These are phyloP conservation scores for Chaetomiaceae sp. DNA, from an alignment of 2,329 filamentous ascomycete genomes.

Conservation along the genomic window DNA sequence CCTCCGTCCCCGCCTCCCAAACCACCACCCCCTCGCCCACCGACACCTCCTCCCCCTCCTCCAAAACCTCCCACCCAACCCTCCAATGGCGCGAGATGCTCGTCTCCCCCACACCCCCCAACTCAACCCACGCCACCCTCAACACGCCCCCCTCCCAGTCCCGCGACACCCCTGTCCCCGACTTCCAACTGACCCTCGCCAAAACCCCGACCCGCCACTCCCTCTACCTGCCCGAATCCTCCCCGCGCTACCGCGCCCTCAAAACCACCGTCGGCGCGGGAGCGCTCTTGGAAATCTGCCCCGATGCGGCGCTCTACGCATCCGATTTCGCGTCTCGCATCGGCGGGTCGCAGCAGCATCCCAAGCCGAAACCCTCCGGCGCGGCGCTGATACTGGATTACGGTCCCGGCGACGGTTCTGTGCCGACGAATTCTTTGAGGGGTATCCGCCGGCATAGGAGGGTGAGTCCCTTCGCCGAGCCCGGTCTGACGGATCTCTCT, in stretches of 20 bases:
- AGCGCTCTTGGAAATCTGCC: conserved; percentile 83
- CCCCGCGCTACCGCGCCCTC: conserved; percentile 71
- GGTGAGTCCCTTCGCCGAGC: conserved; percentile 73
- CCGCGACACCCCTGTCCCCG: conserved; percentile 55
- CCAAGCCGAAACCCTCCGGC: conserved; percentile 64
- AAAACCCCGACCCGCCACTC: conserved; percentile 74
- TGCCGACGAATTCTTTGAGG: conserved; percentile 85
- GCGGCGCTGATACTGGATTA: conserved; percentile 97
- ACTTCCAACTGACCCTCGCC: conserved; percentile 83
- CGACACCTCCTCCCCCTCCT: conserved; percentile 38
- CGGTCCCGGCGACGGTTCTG: conserved; percentile 64
- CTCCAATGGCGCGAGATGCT: conserved; percentile 79
- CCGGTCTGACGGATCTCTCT: conserved; percentile 81
- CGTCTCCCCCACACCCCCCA: conserved; percentile 62
- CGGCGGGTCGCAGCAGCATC: conserved; percentile 56
- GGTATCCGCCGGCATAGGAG: conserved; percentile 75
- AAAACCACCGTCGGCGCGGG: conserved; percentile 61
- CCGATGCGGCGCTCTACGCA: conserved; percentile 76
- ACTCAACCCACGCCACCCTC: conserved; percentile 50
- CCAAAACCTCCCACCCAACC: conserved; percentile 33
- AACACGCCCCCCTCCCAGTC: conserved; percentile 49
- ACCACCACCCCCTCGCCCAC: conserved; percentile 41
- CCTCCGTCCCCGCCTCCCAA: conserved; percentile 39
- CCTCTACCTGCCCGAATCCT: conserved; percentile 77
- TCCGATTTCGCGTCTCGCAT: conserved; percentile 80